Conservation (phyloP, 805 yeast genomes). For the Pichia exigua region DNA sequence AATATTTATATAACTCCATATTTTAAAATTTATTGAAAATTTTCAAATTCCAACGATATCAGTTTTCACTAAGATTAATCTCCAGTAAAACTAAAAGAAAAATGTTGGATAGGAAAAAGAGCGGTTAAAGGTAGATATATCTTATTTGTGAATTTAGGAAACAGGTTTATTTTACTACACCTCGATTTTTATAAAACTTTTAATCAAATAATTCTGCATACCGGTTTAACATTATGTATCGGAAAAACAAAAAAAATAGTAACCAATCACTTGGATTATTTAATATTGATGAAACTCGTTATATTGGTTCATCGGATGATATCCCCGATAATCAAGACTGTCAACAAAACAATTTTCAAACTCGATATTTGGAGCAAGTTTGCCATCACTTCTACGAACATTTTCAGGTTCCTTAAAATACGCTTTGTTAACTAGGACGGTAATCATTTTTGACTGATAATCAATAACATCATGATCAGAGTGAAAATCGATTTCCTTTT, state of each 20-base stretch:
- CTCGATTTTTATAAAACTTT: not conserved
- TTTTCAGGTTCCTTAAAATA: slow-evolving; percentile 29
- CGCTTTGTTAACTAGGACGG: slow-evolving; percentile 34
- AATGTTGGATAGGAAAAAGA: no score
- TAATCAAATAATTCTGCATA: not conserved
- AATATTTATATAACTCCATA: no score
- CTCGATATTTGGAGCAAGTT: not conserved
- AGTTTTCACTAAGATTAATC: no score
- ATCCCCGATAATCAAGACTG: not conserved
- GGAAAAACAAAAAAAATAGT: not conserved
- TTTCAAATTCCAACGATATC: no score
- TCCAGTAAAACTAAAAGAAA: no score
- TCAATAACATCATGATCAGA: slow-evolving; percentile 42
- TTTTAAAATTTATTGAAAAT: no score
- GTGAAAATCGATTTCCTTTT: slow-evolving; percentile 21
- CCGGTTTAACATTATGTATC: not conserved
- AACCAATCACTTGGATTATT: no score
- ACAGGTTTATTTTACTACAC: no score
- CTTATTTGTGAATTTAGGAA: no score
- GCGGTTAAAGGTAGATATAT: no score
- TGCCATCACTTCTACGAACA: slow-evolving; percentile 7
- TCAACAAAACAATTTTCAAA: not conserved
- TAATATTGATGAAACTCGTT: not conserved
- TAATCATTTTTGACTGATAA: slow-evolving; percentile 45
- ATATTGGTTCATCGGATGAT: not conserved